Base-by-base conservation (phyloP, 2,329 filamentous ascomycete species). In the Hortaea werneckii region DNA sequence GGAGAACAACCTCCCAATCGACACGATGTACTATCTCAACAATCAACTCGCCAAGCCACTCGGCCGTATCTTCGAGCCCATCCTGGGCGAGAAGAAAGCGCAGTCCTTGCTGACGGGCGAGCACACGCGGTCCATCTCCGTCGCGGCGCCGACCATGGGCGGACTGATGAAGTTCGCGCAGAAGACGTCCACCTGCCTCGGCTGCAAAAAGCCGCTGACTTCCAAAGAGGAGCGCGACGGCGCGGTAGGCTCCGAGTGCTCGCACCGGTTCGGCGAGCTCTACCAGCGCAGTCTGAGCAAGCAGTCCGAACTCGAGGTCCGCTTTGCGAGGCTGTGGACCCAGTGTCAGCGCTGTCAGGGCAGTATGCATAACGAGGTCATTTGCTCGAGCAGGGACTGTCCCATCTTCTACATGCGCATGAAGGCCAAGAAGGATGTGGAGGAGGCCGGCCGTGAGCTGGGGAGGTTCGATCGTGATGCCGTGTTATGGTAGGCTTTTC, bases 321-420 rank as follows among this genome's bases (percentile, higher is more conserved):
- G 88, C 5, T 98, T 98, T 63, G 85, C 87, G 5, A 75, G 92
- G 42, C 74, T 98, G 43, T 98, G 92, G 92, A 98, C 92, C 41
- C 92, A 98, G 67, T 98, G 92, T 65, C 92, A 98, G 71, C 77
- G 92, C 37, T 98, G 92, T 65, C 92, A 98, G 70, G 92, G 89
- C 45, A 95, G 88, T 70, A 85, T 98, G 77, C 92, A 98, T 69
- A 92, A 87, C 65, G 92, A 98, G 67, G 94, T 98, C 45, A 96
- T 98, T 57, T 98, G 92, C 72, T 89, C 84, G 52, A 90, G 84
- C 64, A 85, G 88, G 65, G 92, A 98, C 71, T 98, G 92, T 63
- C 92, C 92, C 1, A 98, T 98, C 60, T 98, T 98, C 67, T 98
- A 98, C 67, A 98, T 98, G 92, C 82, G 92, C 4, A 98, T 98